Evolutionary conservation across 768 basidiomycete genomes (phyloP), one percentile per base, ranked within the genome.

Genomic region (Auriscalpium microsporum): DNA sequence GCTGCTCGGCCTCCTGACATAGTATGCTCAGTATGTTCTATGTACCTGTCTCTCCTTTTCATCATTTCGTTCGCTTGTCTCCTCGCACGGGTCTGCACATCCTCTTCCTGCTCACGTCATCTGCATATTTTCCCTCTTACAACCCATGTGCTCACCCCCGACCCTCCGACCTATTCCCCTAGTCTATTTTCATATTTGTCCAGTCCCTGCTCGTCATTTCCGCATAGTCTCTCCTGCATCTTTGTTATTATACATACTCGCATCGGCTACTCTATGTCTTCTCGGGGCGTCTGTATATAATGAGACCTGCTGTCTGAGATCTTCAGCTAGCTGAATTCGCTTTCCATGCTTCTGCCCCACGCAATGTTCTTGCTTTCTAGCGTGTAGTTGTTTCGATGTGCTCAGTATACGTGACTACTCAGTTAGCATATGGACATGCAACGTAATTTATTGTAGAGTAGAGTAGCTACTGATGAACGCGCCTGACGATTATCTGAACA

Each of bases 1-100:
- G 67, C 75, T 89, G 67, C 73, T 84, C 64, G 46, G 51, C 44
- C 49, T 58, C 35, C 52, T 61, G 38, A 44, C 44, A 33, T 52
- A 52, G 52, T 52, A 11, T 42, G 21, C 44, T 16, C 42, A 17
- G 28, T 28, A 28, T 28, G 28, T 28, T 7, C 13, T 8, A 14
- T 42, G 40, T 42, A 42, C 8, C 40, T 6, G 40, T 42, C 40
- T 3, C 40, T 42, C 17, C 14, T 42, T 17, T 9, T 8, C 17
- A 13, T 42, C 40, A 14, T 14, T 42, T 17, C 40, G 14, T 42
- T 42, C 40, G 17, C 17, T 14, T 1, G 40, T 42, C 14, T 7
- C 8, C 40, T 17, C 13, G 40, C 40, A 42, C 17, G 3, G 14
- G 17, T 5, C 40, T 42, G 40, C 6, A 3, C 17, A 42, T 42